Evolutionary conservation across 1,139 yeast genomes (phyloP), one percentile per base, ranked within the genome.

Genomic region (Saccharomycopsis phalli): DNA sequence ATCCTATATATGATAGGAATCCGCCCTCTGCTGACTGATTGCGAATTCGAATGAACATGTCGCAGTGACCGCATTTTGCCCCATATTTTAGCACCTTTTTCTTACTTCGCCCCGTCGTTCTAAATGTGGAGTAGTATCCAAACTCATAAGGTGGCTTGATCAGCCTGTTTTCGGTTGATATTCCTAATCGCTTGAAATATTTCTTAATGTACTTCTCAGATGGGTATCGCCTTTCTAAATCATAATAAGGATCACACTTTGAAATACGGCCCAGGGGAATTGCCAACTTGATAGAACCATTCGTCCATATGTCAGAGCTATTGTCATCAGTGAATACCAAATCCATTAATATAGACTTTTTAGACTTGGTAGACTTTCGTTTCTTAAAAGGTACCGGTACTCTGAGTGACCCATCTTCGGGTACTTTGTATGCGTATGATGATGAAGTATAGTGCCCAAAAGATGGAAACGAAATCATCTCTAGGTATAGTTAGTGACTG

Each of bases 391-490:
- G n/a, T n/a, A n/a, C n/a, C n/a, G n/a, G n/a, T n/a, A n/a, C n/a
- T n/a, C n/a, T n/a, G n/a, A n/a, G n/a, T n/a, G 8, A 11, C 30
- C 30, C 20, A 29, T 19, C 7, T 6, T 14, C 27, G 16, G 16
- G 21, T 4, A 29, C 18, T 25, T 33, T 37, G 36, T 21, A 32
- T 20, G 17, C 22, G 18, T 22, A 35, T 8, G 42, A 27, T 18
- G 22, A 29, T n/a, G 34, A 37, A n/a, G 43, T 40, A 30, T 40
- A 40, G 13, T 40, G 43, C 17, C 43, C 43, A 36, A 36, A 40
- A 21, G 31, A 18, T 16, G 43, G 43, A 25, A 40, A 40, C 16
- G 43, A 40, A n/a, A 40, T 40, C 43, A 40, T n/a, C n/a, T n/a
- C n/a, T n/a, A n/a, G n/a, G n/a, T n/a, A n/a, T n/a, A n/a, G n/a